phyloP scores from a whole-genome alignment of 371 early-diverging fungal species.

The Mucor piriformis region DNA sequence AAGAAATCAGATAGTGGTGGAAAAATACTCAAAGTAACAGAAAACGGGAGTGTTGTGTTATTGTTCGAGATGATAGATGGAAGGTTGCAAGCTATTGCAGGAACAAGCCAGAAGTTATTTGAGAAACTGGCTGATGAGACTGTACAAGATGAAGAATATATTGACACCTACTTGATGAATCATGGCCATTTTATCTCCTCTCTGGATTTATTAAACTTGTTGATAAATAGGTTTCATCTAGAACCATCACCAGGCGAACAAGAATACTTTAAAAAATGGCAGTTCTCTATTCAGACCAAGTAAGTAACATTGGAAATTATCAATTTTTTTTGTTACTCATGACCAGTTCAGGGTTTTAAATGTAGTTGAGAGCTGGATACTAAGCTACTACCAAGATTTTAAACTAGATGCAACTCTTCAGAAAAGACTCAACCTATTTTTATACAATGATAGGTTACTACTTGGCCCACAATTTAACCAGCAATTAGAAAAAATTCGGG shows the following conservation, averaged over 20 bases:
- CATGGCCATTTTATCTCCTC: conserved; percentile 63
- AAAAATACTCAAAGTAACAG: conserved; percentile 37
- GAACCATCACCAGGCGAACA: conserved; percentile 49
- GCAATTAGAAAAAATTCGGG: conserved; percentile 7
- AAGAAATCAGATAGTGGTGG: conserved; percentile 8
- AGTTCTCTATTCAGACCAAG: conserved; percentile 58
- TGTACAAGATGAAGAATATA: conserved; percentile 64
- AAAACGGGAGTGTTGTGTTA: conserved; percentile 47
- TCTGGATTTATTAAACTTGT: conserved; percentile 49
- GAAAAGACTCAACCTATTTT: conserved; percentile 9
- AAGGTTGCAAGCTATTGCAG: conserved; percentile 60
- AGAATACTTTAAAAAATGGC: conserved; percentile 59
- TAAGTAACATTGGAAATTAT: conserved; percentile 18
- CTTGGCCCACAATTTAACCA: conserved; percentile 2
- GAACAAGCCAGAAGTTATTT: conserved; percentile 56
- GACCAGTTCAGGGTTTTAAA: conserved; percentile 64
- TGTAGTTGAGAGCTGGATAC: conserved; percentile 66
- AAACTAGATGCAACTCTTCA: conserved; percentile 40
- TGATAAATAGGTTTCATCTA: conserved; percentile 58
- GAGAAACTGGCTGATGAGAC: conserved; percentile 63
- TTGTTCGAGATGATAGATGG: conserved; percentile 55
- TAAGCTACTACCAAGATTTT: conserved; percentile 64
- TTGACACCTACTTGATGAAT: conserved; percentile 60
- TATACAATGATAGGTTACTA: conserved; percentile 5
- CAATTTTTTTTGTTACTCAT: neutral